Percentiles rank a stretch among this genome's conserved stretches.
Evolutionary conservation across 805 yeast genomes (phyloP).

Genomic region (Candida michaelii): DNA sequence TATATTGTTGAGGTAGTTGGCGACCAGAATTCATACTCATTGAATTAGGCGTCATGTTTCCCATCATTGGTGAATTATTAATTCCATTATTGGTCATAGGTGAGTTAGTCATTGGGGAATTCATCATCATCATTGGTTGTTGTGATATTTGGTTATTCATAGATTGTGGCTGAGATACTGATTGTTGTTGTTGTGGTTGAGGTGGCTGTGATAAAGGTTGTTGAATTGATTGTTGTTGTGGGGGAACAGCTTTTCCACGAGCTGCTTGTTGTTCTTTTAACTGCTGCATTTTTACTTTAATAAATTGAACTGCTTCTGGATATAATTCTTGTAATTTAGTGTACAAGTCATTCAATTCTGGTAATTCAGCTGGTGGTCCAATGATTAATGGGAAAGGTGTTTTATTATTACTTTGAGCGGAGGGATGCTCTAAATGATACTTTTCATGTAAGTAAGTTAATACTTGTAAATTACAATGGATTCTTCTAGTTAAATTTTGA

Average conservation of each 20-base stretch:
- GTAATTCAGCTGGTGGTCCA: conserved; percentile 55
- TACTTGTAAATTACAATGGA: conserved; percentile 43
- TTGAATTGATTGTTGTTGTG: conserved; percentile 13
- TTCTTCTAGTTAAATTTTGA: conserved; percentile 39
- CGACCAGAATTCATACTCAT: conserved; percentile 1
- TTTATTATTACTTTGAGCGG: conserved; percentile 24
- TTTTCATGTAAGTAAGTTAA: conserved; percentile 39
- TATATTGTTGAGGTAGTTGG: conserved; percentile 8
- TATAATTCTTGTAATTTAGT: conserved; percentile 48
- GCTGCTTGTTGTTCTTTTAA: conserved; percentile 22
- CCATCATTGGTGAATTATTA: conserved; percentile 12
- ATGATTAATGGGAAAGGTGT: conserved; percentile 49
- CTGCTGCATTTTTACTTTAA: conserved; percentile 40
- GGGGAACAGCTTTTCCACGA: conserved; percentile 7
- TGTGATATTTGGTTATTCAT: not conserved
- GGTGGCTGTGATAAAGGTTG: conserved; percentile 11
- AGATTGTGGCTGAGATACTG: not conserved
- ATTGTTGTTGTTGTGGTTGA: not conserved
- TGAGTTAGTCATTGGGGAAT: conserved; percentile 9
- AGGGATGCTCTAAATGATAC: conserved; percentile 34
- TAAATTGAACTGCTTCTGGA: conserved; percentile 51
- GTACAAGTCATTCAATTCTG: conserved; percentile 50
- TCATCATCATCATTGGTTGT: conserved; percentile 10
- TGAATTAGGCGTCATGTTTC: conserved; percentile 4
- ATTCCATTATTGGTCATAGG: conserved; percentile 6